Evolutionary conservation across 2,329 filamentous ascomycete species (phyloP).

Genomic region (Aspergillus brunneoviolaceus): DNA sequence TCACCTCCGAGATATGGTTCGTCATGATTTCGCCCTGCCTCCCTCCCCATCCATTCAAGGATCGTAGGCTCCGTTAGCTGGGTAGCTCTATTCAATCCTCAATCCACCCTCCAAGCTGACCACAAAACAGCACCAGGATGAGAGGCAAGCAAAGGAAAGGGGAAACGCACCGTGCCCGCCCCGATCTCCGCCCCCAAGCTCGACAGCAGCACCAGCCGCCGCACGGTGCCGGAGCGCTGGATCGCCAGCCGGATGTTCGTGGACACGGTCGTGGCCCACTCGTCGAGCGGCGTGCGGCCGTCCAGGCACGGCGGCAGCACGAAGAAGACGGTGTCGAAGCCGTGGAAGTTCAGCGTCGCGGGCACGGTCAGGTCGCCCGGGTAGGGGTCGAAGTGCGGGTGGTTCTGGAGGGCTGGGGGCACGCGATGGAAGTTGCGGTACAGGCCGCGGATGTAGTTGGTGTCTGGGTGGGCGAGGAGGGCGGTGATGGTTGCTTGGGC

Average conservation of each 20-base stretch:
- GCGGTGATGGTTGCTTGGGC: constrained; percentile 12
- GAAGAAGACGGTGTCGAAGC: constrained; percentile 14
- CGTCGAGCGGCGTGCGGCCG: constrained; percentile 1
- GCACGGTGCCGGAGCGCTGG: constrained; percentile 7
- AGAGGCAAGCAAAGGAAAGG: too few species aligned
- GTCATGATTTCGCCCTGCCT: constrained; percentile 18
- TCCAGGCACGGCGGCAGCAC: constrained; percentile 15
- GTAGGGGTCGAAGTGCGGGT: constrained; percentile 13
- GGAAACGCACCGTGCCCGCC: constrained; percentile 11
- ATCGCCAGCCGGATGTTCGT: constrained; percentile 13
- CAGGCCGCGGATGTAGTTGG: constrained; percentile 10
- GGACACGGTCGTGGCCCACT: constrained; percentile 10
- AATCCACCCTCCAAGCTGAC: too few species aligned
- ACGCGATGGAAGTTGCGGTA: constrained; percentile 16
- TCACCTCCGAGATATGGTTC: constrained; percentile 16
- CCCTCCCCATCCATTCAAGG: neutral
- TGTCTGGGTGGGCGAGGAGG: constrained; percentile 4
- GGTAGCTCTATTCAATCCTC: too few species aligned
- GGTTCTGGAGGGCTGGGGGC: constrained; percentile 8
- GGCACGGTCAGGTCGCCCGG: constrained; percentile 12
- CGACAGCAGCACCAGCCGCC: constrained; percentile 15
- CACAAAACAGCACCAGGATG: too few species aligned
- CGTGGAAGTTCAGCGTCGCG: constrained; percentile 9
- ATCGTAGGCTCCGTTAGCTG: neutral
- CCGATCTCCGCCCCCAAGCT: constrained; percentile 16